phyloP scores from a whole-genome alignment of 768 basidiomycete genomes.

The Lactifluus hygrophoroides region DNA sequence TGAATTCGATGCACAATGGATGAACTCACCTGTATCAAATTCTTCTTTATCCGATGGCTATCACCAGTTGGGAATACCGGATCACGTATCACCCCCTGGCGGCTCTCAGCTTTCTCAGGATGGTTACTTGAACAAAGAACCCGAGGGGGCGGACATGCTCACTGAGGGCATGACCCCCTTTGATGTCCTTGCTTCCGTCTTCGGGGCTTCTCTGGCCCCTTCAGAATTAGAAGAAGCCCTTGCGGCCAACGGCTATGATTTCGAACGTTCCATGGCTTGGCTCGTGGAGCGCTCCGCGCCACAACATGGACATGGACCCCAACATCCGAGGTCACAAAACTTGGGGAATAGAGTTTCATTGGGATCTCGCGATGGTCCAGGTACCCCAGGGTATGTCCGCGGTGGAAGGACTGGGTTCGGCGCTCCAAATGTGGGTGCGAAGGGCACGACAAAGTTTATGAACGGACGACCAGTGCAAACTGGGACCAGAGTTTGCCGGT shows the following conservation, averaged over 20 bases:
- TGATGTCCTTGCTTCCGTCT: conserved; percentile 90
- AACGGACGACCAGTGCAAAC: conserved; percentile 51
- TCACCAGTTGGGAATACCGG: conserved; percentile 21
- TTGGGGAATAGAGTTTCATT: conserved; percentile 63
- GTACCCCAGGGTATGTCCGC: conserved; percentile 25
- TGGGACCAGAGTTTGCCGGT: conserved; percentile 84
- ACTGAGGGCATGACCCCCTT: conserved; percentile 96
- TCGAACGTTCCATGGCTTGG: conserved; percentile 93
- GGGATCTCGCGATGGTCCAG: conserved; percentile 46
- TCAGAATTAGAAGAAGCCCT: conserved; percentile 93
- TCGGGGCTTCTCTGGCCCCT: conserved; percentile 82
- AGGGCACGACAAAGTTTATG: conserved; percentile 31
- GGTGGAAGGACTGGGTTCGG: conserved; percentile 36
- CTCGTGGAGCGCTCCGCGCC: conserved; percentile 68
- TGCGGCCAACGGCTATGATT: conserved; percentile 81
- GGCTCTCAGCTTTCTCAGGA: conserved; percentile 17
- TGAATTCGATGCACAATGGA: conserved; percentile 53
- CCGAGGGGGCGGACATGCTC: conserved; percentile 50
- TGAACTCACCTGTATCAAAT: conserved; percentile 44
- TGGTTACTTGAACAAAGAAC: conserved; percentile 30
- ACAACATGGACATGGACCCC: conserved; percentile 29
- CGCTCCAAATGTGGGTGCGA: conserved; percentile 20
- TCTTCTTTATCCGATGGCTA: conserved; percentile 46
- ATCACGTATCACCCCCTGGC: conserved; percentile 14
- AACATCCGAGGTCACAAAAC: conserved; percentile 46